phyloP scores from a whole-genome alignment of 495 filamentous ascomycete genomes.

The Aspergillus diversus region DNA sequence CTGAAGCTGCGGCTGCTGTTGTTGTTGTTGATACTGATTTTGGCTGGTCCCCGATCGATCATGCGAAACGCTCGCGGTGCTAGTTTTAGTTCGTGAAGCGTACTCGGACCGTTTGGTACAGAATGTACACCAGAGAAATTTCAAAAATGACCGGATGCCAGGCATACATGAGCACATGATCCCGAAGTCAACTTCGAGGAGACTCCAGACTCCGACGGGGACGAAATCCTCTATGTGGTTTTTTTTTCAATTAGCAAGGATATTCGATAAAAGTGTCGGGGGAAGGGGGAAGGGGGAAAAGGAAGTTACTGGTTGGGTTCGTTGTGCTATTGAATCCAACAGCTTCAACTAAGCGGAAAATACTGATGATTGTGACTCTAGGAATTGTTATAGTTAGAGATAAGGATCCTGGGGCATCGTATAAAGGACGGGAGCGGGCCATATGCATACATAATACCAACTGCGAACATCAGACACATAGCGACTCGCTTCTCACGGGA shows the following conservation, averaged over 20 bases:
- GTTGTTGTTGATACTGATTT: background rate
- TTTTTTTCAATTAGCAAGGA: background rate
- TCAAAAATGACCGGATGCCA: conserved; percentile 19
- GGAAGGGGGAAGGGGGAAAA: conserved; percentile 3
- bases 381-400: background rate
- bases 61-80: background rate
- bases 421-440: background rate
- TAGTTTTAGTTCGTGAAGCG: background rate
- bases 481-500: conserved; percentile 22
- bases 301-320: conserved; percentile 27
- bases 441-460: conserved; percentile 30
- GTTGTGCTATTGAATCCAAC: conserved; percentile 23
- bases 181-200: conserved; percentile 28
- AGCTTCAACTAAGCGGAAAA: conserved; percentile 24
- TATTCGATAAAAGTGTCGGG: background rate
- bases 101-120: background rate
- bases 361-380: conserved; percentile 28
- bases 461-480: conserved; percentile 28
- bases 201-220: conserved; percentile 24
- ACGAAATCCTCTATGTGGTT: conserved; percentile 24
- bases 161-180: conserved; percentile 29
- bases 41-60: background rate
- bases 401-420: background rate
- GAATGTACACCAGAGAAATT: background rate
- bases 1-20: background rate